Evolutionary conservation across 345 rosid genomes (phyloP).

Genomic region (Syzygium grande): DNA sequence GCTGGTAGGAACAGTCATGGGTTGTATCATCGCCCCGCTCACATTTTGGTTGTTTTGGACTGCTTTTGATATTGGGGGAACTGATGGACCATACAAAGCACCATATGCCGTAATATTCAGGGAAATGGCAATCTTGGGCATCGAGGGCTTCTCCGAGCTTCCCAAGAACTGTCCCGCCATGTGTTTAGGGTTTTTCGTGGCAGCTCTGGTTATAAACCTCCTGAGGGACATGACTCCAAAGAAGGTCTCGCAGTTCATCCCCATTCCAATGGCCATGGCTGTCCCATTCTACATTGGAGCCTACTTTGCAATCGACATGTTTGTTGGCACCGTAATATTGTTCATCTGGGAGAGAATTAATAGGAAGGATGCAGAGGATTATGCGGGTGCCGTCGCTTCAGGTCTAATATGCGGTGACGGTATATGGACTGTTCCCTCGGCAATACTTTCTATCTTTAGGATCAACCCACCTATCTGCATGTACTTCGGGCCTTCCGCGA

Average conservation of each 20-base stretch:
- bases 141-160: slow-evolving; percentile 70
- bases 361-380: slow-evolving; percentile 68
- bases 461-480: slow-evolving; percentile 89
- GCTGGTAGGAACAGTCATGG: slow-evolving; percentile 78
- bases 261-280: slow-evolving; percentile 93
- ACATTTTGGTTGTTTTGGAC: slow-evolving; percentile 89
- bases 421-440: slow-evolving; percentile 89
- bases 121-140: slow-evolving; percentile 83
- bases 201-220: slow-evolving; percentile 58
- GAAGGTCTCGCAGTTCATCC: slow-evolving; percentile 66
- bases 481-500: slow-evolving; percentile 67
- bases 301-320: slow-evolving; percentile 88
- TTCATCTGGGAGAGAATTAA: slow-evolving; percentile 65
- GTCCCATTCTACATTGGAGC: slow-evolving; percentile 87
- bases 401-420: slow-evolving; percentile 92
- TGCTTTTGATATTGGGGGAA: slow-evolving; percentile 80
- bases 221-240: slow-evolving; percentile 59
- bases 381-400: slow-evolving; percentile 74
- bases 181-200: slow-evolving; percentile 62
- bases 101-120: slow-evolving; percentile 82
- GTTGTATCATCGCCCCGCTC: slow-evolving; percentile 81
- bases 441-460: slow-evolving; percentile 77
- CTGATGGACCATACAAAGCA: slow-evolving; percentile 82
- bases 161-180: slow-evolving; percentile 74
- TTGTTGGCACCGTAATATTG: slow-evolving; percentile 69